A percentile compares a stretch with the other conserved stretches of the same genome.
Evolutionary conservation across 208 protist species (phyloP).

Genomic region (Leishmania martiniquensis): DNA sequence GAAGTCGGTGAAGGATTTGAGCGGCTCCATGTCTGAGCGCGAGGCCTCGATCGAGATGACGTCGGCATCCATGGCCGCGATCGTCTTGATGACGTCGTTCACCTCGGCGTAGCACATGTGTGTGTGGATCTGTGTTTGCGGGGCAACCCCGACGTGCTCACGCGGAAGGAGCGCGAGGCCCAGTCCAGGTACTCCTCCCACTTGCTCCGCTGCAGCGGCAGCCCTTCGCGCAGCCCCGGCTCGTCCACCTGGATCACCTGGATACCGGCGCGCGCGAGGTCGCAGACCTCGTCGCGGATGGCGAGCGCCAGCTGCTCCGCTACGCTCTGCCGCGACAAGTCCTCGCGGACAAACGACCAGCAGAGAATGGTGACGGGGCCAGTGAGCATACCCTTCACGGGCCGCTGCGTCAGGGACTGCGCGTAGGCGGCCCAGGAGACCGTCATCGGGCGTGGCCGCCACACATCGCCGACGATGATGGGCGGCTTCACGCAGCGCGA

Average conservation of each 20-base stretch:
- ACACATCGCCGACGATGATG: constrained; percentile 87
- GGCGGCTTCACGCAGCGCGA: constrained; percentile 89
- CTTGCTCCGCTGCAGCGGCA: constrained; percentile 69
- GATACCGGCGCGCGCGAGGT: constrained; percentile 78
- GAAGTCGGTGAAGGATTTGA: constrained; percentile 70
- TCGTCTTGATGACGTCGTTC: constrained; percentile 87
- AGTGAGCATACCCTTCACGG: constrained; percentile 93
- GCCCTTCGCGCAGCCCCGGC: constrained; percentile 85
- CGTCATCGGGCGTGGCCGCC: constrained; percentile 75
- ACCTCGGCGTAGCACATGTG: constrained; percentile 94
- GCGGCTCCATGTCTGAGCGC: constrained; percentile 79
- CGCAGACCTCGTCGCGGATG: constrained; percentile 87
- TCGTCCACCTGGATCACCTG: constrained; percentile 90
- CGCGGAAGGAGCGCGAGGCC: constrained; percentile 74
- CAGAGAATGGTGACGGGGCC: constrained; percentile 90
- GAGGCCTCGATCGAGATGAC: constrained; percentile 88
- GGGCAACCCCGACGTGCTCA: constrained; percentile 56
- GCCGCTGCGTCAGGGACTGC: constrained; percentile 67
- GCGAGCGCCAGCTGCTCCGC: constrained; percentile 80
- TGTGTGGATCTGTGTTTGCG: constrained; percentile 83
- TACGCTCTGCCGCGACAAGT: constrained; percentile 54
- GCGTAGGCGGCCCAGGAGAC: constrained; percentile 71
- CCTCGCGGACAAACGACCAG: constrained; percentile 90
- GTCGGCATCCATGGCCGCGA: constrained; percentile 86
- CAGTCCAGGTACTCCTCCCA: constrained; percentile 84